A percentile compares a stretch with the other conserved stretches of the same genome.
phyloP scores from a whole-genome alignment of 768 basidiomycete species.

The Serendipita vermifera region DNA sequence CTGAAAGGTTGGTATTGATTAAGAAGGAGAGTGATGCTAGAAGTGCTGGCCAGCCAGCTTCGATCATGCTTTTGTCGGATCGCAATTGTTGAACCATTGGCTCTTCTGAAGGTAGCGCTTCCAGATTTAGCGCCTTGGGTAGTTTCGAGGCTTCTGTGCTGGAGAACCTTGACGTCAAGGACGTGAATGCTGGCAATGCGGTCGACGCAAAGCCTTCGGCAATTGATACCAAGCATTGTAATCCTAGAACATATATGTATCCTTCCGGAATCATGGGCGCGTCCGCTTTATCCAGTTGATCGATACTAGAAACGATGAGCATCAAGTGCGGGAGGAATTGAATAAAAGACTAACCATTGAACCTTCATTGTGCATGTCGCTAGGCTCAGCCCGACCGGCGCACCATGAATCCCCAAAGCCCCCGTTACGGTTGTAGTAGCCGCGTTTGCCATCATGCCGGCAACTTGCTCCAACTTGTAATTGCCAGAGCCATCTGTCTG shows the following conservation, averaged over 20 bases:
- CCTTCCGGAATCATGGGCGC: constrained; percentile 86
- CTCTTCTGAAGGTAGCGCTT: constrained; percentile 40
- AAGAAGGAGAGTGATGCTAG: constrained; percentile 83
- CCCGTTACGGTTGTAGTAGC: constrained; percentile 75
- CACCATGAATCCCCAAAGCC: constrained; percentile 74
- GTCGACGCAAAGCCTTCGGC: constrained; percentile 75
- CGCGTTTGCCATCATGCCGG: constrained; percentile 71
- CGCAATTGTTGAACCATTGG: constrained; percentile 43
- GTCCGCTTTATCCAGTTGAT: constrained; percentile 96
- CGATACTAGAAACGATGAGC: constrained; percentile 48
- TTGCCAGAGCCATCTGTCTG: constrained; percentile 37
- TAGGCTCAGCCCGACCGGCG: constrained; percentile 54
- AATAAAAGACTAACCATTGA: constrained; percentile 54
- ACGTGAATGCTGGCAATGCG: constrained; percentile 41
- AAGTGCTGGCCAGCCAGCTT: constrained; percentile 82
- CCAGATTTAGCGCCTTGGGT: constrained; percentile 57
- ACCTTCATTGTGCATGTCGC: constrained; percentile 73
- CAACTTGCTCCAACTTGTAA: constrained; percentile 58
- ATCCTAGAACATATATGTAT: constrained; percentile 82
- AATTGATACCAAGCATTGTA: constrained; percentile 76
- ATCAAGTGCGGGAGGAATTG: constrained; percentile 8
- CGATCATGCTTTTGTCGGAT: constrained; percentile 64
- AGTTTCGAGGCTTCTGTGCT: constrained; percentile 37
- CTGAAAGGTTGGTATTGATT: constrained; percentile 81
- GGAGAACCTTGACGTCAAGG: constrained; percentile 58